Percentiles rank a stretch among this genome's conserved stretches.
phyloP scores from a whole-genome alignment of 129 eudicot genomes.

The Lonicera japonica region DNA sequence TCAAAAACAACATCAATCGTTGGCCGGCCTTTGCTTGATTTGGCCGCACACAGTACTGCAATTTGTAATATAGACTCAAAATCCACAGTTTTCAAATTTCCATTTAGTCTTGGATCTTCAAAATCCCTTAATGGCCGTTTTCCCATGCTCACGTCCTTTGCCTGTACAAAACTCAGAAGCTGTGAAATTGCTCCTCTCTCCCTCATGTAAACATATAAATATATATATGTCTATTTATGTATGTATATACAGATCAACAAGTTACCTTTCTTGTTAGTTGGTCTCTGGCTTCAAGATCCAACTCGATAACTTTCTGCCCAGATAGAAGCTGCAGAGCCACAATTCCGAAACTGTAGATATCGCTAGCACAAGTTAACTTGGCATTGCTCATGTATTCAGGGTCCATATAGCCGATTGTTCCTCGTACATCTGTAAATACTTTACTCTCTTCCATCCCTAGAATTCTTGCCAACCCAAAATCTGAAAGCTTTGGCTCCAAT shows the following conservation, averaged over 20 bases:
- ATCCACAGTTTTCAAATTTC: slow-evolving; percentile 50
- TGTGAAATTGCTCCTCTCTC: background rate
- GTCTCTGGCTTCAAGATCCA: slow-evolving; percentile 70
- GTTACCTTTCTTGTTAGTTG: slow-evolving; percentile 69
- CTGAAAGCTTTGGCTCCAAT: slow-evolving; percentile 70
- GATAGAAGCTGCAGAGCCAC: slow-evolving; percentile 75
- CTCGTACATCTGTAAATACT: slow-evolving; percentile 74
- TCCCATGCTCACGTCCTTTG: slow-evolving; percentile 67
- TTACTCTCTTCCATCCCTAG: slow-evolving; percentile 77
- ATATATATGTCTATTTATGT: too few relatives aligned
- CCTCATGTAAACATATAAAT: background rate
- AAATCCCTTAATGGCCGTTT: slow-evolving; percentile 60
- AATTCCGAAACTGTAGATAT: slow-evolving; percentile 73
- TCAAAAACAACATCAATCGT: slow-evolving; percentile 46
- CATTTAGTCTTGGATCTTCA: slow-evolving; percentile 56
- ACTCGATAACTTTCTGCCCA: slow-evolving; percentile 71
- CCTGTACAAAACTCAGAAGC: slow-evolving; percentile 31
- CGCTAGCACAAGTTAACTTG: slow-evolving; percentile 76
- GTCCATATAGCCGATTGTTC: slow-evolving; percentile 85
- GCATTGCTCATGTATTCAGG: slow-evolving; percentile 91
- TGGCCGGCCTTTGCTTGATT: slow-evolving; percentile 71
- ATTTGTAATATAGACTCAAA: slow-evolving; percentile 60
- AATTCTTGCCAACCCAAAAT: slow-evolving; percentile 73
- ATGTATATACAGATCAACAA: background rate
- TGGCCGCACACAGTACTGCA: slow-evolving; percentile 65